A percentile compares a stretch with the other conserved stretches of the same genome.
Conservation (phyloP, 371 early-diverging fungal genomes). For the Umbelopsis sp. region DNA sequence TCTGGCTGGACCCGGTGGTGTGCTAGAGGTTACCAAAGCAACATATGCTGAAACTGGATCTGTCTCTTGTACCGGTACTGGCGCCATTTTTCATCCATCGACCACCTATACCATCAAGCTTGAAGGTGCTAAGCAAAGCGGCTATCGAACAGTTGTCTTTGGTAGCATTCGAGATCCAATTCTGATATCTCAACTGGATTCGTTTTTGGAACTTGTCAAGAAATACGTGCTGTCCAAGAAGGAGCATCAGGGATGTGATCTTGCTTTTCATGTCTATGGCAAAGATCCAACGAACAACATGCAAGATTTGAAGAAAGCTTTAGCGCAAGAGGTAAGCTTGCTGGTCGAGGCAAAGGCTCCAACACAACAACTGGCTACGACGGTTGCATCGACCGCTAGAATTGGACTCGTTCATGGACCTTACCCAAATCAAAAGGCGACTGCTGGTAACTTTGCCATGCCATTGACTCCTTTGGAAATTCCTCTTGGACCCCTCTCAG, state of each 20-base stretch:
- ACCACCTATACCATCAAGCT: constrained; percentile 18
- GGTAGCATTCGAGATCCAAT: constrained; percentile 24
- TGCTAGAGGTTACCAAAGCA: constrained; percentile 14
- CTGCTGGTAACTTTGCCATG: constrained; percentile 21
- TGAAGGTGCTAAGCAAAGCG: constrained; percentile 20
- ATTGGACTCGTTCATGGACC: constrained; percentile 20
- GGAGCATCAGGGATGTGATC: neutral
- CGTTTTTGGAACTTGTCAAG: neutral
- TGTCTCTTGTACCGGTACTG: neutral
- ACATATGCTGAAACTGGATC: constrained; percentile 13
- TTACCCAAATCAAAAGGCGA: constrained; percentile 20
- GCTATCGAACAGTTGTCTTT: constrained; percentile 17
- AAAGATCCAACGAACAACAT: constrained; percentile 2
- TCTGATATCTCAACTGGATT: constrained; percentile 19
- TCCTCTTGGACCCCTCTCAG: constrained; percentile 17
- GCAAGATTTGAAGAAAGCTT: constrained; percentile 1
- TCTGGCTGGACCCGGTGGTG: constrained; percentile 20
- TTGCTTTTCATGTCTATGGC: constrained; percentile 21
- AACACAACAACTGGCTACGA: constrained; percentile 11
- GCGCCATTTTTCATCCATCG: constrained; percentile 11
- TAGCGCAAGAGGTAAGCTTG: neutral
- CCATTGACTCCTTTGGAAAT: constrained; percentile 21
- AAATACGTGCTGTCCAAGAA: neutral
- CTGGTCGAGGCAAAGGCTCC: neutral
- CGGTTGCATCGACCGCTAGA: constrained; percentile 17